Percentiles rank a stretch among this genome's conserved stretches.
These are phyloP conservation scores for Brasenia schreberi DNA, from an alignment of 164 flowering plant species.

Conservation along the genomic window DNA sequence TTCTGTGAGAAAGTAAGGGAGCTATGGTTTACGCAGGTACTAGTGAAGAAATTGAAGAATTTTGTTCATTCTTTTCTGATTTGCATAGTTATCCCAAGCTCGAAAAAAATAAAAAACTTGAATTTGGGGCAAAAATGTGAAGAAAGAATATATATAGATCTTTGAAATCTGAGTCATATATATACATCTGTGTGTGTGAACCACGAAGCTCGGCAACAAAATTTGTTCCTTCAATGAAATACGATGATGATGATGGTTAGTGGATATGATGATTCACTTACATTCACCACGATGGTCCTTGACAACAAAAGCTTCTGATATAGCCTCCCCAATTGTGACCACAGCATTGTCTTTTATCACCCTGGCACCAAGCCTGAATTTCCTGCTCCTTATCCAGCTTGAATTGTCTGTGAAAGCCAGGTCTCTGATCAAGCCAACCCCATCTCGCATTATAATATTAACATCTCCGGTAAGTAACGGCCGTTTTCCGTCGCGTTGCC, in stretches of 20 bases:
- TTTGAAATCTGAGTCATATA: no score
- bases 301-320: conserved; percentile 45
- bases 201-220: conserved; percentile 1
- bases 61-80: no score
- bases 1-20: no score
- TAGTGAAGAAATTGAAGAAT: no score
- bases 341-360: conserved; percentile 26
- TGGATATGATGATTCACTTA: conserved; percentile 12
- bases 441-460: conserved; percentile 27
- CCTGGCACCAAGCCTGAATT: conserved; percentile 48
- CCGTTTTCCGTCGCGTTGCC: conserved; percentile 46
- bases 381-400: conserved; percentile 62
- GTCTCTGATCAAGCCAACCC: conserved; percentile 24
- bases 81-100: no score
- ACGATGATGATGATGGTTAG: background rate
- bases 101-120: no score
- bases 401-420: conserved; percentile 65
- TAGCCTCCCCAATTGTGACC: conserved; percentile 39
- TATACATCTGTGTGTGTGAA: background rate
- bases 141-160: no score
- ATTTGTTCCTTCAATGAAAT: background rate
- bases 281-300: conserved; percentile 61
- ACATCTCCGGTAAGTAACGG: conserved; percentile 60
- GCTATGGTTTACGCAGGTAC: no score
- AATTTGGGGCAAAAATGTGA: no score